A percentile compares a stretch with the other conserved stretches of the same genome.
Evolutionary conservation across 2,329 filamentous ascomycete genomes (phyloP).

Genomic region (Colletotrichum horii): DNA sequence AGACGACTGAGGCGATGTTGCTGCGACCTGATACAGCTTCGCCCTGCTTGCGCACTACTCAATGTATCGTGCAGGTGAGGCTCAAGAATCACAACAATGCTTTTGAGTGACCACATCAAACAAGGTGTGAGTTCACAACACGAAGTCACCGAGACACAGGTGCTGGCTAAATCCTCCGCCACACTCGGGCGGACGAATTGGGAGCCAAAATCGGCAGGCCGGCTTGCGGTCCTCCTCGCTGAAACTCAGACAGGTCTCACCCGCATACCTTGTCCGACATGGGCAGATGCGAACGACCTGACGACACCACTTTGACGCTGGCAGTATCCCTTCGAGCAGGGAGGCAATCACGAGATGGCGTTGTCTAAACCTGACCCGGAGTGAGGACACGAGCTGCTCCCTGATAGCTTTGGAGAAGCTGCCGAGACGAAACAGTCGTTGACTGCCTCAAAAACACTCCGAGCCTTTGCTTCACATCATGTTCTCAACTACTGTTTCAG

Average conservation of each 20-base stretch:
- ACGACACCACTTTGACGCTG: neutral
- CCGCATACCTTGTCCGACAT: neutral
- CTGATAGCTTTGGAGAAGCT: neutral
- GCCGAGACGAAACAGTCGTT: neutral
- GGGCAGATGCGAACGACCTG: neutral
- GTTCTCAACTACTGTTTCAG: neutral
- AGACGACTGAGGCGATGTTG: neutral
- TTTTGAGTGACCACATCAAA: neutral
- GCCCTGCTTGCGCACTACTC: neutral
- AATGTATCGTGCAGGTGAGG: neutral
- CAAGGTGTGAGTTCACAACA: neutral
- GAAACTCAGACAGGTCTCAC: constrained; percentile 4
- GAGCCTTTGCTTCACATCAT: neutral
- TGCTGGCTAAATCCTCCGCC: neutral
- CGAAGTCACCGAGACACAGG: neutral
- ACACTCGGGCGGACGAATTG: neutral
- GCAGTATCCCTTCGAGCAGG: neutral
- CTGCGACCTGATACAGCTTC: neutral
- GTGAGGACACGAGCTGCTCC: neutral
- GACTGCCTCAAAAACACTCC: neutral
- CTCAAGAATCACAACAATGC: neutral
- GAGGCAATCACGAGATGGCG: neutral
- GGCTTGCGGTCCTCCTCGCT: neutral
- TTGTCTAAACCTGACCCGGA: neutral
- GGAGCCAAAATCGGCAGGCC: neutral